phyloP scores from a whole-genome alignment of 257 asterid genomes.

The Asclepias syriaca region DNA sequence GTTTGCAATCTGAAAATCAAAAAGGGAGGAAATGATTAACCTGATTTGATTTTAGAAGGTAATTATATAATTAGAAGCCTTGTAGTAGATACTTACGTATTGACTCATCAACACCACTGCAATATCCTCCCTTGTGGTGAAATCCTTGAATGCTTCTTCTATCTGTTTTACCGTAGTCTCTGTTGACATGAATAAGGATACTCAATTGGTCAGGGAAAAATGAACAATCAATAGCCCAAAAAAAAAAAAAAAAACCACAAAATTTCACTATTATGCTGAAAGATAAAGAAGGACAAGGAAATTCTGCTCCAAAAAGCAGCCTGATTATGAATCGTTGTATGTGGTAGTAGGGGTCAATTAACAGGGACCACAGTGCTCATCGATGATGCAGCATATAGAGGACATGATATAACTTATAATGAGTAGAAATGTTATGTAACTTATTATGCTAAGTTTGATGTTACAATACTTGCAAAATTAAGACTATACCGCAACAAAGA shows the following conservation, averaged over 20 bases:
- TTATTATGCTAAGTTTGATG: background rate
- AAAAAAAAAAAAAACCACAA: background rate
- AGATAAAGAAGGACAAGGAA: background rate
- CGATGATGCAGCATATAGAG: background rate
- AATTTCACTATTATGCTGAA: background rate
- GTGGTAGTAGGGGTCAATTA: background rate
- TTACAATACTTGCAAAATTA: background rate
- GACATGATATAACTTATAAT: no score
- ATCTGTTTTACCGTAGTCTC: slow-evolving; percentile 81
- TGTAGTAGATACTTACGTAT: slow-evolving; percentile 47
- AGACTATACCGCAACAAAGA: background rate
- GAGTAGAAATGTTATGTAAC: no score
- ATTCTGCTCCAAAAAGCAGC: background rate
- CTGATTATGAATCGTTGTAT: background rate
- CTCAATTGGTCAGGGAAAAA: background rate
- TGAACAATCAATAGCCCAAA: background rate
- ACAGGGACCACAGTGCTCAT: background rate
- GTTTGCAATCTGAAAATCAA: slow-evolving; percentile 60
- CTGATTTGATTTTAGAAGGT: background rate
- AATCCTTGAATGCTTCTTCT: slow-evolving; percentile 89
- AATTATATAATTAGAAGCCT: background rate
- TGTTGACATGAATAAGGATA: slow-evolving; percentile 24
- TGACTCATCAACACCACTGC: slow-evolving; percentile 91
- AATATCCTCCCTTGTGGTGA: slow-evolving; percentile 77
- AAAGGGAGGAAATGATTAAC: background rate